Base-by-base conservation (phyloP, 495 filamentous ascomycete species). In the Venustampulla echinocandica region DNA sequence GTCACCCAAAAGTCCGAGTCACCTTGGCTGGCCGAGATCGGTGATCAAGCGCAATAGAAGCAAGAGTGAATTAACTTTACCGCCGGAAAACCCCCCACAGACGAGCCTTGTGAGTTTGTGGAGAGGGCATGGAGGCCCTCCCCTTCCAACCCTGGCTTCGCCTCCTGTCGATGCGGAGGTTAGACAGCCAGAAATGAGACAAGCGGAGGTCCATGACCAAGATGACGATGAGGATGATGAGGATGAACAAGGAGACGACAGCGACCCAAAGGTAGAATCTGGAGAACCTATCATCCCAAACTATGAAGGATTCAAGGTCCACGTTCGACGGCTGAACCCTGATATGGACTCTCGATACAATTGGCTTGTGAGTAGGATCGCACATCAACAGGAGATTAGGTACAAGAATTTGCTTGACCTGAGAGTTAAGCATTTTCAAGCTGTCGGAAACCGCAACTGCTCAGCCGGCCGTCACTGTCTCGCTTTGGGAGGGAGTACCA, bases 311-410 rank as follows among this genome's bases (percentile, higher is more conserved):
- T 95, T 95, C 64, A 79, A 78, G 50, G 66, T 74, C 10, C 86
- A 95, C 61, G 75, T 93, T 15, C 66, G 77, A 49, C 69, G 77
- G 52, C 63, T 88, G 24, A 90, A 90, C 53, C 85, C 88, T 10
- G 33, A 50, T 2, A 63, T 76, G 42, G 59, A 54, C 18, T 40
- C 33, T 3, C 23, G 24, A 39, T 32, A 76, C 39, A 72, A 67
- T 14, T 85, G 76, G 57, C 67, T 96, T 53, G 74, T 90, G 14
- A 82, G 90, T n/a, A 79, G 90, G 35, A 82, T 95, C 53, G 85
- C 83, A 0, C 69, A 82, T 46, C 87, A 94, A 56, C 86, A 95
- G 56, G 65, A 80, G 28, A 71, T 76, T 42, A 78, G 90, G 30
- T 94, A 89, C 61, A 89, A 87, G 64, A 77, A 77, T 33, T 70